Percentiles rank a stretch among this genome's conserved stretches.
Evolutionary conservation across 2,329 filamentous ascomycete genomes (phyloP).

Genomic region (Phyllosticta citriasiana): DNA sequence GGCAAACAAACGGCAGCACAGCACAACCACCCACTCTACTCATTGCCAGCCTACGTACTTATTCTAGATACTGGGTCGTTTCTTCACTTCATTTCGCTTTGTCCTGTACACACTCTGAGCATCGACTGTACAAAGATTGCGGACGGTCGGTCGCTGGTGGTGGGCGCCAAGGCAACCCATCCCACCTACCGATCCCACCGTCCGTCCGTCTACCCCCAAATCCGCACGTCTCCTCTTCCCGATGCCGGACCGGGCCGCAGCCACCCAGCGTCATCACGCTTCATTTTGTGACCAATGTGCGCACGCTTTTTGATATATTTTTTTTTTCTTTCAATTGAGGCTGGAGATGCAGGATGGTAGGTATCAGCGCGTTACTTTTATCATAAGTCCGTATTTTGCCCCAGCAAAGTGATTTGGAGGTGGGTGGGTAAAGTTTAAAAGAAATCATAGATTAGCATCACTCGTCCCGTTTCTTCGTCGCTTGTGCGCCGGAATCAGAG

Average conservation of each 20-base stretch:
- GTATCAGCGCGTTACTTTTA: not conserved
- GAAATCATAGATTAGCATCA: not conserved
- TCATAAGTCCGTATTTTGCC: not conserved
- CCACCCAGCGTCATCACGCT: not conserved
- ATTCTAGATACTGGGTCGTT: no score
- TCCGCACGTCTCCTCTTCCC: not conserved
- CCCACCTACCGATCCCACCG: no score
- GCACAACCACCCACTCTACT: no score
- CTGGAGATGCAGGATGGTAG: not conserved
- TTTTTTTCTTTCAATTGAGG: not conserved
- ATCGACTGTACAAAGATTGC: not conserved
- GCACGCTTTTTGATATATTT: not conserved
- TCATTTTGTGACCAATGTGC: not conserved
- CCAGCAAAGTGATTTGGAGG: not conserved
- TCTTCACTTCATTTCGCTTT: no score
- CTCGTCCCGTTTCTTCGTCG: conserved; percentile 6
- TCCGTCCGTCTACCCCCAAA: not conserved
- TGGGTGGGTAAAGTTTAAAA: not conserved
- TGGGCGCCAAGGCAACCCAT: not conserved
- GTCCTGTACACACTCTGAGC: not conserved
- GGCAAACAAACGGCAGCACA: no score
- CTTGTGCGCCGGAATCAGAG: not conserved
- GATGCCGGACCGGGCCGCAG: not conserved
- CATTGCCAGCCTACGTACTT: no score
- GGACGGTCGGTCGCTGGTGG: no score